A percentile compares a stretch with the other conserved stretches of the same genome.
Evolutionary conservation across 2,329 filamentous ascomycete species (phyloP).

Genomic region (Aspergillus persii): DNA sequence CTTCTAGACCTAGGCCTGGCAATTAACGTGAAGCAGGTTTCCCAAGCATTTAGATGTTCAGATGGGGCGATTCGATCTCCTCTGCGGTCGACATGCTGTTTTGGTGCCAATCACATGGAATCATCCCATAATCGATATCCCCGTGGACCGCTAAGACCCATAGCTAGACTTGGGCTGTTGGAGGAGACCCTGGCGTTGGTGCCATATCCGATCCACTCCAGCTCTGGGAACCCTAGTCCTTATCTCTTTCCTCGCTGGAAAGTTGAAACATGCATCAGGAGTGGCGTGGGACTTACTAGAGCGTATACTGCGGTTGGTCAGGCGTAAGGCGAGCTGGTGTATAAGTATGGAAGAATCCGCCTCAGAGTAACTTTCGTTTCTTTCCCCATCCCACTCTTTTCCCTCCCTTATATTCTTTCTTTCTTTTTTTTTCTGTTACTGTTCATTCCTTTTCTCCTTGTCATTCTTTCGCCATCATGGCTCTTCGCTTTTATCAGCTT

Average conservation of each 20-base stretch:
- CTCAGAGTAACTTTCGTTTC: too few species aligned
- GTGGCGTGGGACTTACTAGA: not conserved
- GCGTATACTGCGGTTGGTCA: too few species aligned
- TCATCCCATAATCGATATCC: not conserved
- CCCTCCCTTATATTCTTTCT: not conserved
- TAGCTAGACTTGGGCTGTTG: not conserved
- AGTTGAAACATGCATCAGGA: not conserved
- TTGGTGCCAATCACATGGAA: not conserved
- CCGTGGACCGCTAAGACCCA: not conserved
- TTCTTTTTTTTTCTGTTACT: not conserved
- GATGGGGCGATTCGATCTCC: too few species aligned
- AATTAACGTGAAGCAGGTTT: not conserved
- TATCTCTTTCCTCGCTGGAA: not conserved
- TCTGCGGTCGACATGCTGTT: too few species aligned
- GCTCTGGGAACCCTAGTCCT: not conserved
- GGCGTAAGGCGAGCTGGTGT: not conserved
- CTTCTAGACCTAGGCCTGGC: not conserved
- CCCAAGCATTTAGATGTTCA: not conserved
- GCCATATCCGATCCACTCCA: not conserved
- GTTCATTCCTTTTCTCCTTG: conserved; percentile 2
- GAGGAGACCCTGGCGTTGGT: not conserved
- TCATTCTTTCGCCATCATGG: conserved; percentile 9
- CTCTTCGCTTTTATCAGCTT: conserved; percentile 8
- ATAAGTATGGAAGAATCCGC: not conserved
- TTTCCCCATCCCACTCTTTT: too few species aligned